Evolutionary conservation across 2,329 filamentous ascomycete species (phyloP).

Genomic region (Scleromitrula shiraiana): DNA sequence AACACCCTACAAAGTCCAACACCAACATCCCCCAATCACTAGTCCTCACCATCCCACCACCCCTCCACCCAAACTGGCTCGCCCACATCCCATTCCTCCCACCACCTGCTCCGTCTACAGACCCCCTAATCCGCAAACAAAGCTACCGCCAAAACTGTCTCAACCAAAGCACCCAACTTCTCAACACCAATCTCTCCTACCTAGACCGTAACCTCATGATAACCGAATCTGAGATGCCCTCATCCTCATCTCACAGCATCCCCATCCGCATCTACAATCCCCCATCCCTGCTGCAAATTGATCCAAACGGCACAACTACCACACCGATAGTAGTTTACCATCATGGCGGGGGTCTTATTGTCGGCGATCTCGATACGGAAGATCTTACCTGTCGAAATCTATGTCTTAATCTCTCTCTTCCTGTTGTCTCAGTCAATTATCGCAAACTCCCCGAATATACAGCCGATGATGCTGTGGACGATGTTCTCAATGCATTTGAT

Average conservation of each 20-base stretch:
- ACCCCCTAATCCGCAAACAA: slow-evolving; percentile 9
- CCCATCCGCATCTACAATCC: slow-evolving; percentile 5
- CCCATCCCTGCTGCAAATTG: not conserved
- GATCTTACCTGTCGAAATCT: slow-evolving; percentile 40
- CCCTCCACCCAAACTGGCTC: not conserved
- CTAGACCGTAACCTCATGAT: slow-evolving; percentile 31
- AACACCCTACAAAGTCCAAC: not conserved
- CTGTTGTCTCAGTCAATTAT: slow-evolving; percentile 40
- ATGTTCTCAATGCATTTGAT: slow-evolving; percentile 34
- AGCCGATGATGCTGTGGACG: slow-evolving; percentile 35
- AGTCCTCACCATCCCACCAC: not conserved
- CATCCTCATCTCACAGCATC: not conserved
- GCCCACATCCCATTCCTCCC: slow-evolving; percentile 4
- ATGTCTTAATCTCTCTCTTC: slow-evolving; percentile 25
- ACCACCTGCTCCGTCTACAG: not conserved
- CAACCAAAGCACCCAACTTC: slow-evolving; percentile 31
- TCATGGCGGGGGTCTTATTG: slow-evolving; percentile 40
- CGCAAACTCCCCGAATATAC: slow-evolving; percentile 36
- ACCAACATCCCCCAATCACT: not conserved
- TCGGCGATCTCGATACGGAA: slow-evolving; percentile 43
- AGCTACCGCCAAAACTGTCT: slow-evolving; percentile 37
- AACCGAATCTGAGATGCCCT: not conserved
- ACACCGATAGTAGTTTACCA: slow-evolving; percentile 35
- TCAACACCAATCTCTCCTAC: slow-evolving; percentile 31
- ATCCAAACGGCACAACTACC: not conserved